A percentile compares a stretch with the other conserved stretches of the same genome.
phyloP scores from a whole-genome alignment of 108 stramenopile genomes.

The Bacterosira constricta region DNA sequence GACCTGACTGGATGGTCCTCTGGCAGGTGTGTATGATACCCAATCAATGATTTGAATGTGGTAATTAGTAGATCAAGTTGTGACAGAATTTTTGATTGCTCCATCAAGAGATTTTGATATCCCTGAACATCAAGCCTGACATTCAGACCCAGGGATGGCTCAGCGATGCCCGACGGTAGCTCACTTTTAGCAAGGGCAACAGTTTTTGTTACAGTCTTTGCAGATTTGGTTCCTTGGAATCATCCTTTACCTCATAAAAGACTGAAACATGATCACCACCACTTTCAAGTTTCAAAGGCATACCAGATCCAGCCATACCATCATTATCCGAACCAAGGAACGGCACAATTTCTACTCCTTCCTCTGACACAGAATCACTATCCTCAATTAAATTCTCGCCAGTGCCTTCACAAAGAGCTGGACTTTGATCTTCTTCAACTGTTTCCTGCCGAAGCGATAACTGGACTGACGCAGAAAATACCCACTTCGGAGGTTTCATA shows the following conservation, averaged over 20 bases:
- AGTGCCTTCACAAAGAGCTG: background rate
- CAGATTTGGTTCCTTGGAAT: background rate
- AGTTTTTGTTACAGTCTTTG: slow-evolving; percentile 1
- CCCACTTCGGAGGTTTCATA: too few species aligned
- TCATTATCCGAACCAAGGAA: background rate
- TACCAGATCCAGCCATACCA: background rate
- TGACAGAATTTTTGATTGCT: background rate
- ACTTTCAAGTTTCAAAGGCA: background rate
- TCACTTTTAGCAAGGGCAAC: slow-evolving; percentile 8
- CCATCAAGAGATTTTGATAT: slow-evolving; percentile 5
- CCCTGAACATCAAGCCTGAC: slow-evolving; percentile 2
- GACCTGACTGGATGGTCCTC: slow-evolving; percentile 14
- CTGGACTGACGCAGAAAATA: slow-evolving; percentile 17
- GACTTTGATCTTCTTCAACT: background rate
- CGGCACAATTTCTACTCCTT: slow-evolving; percentile 28
- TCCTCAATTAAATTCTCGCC: background rate
- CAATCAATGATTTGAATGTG: slow-evolving; percentile 15
- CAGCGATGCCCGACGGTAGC: slow-evolving; percentile 1
- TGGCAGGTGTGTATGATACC: slow-evolving; percentile 1
- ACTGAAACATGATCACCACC: slow-evolving; percentile 13
- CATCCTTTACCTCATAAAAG: slow-evolving; percentile 13
- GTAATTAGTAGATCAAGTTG: slow-evolving; percentile 17
- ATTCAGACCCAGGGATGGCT: slow-evolving; percentile 14
- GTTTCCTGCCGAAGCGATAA: background rate
- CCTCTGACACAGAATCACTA: background rate